Evolutionary conservation across 1,284 basidiomycete genomes (phyloP).

Genomic region (Sporisorium exsertum): DNA sequence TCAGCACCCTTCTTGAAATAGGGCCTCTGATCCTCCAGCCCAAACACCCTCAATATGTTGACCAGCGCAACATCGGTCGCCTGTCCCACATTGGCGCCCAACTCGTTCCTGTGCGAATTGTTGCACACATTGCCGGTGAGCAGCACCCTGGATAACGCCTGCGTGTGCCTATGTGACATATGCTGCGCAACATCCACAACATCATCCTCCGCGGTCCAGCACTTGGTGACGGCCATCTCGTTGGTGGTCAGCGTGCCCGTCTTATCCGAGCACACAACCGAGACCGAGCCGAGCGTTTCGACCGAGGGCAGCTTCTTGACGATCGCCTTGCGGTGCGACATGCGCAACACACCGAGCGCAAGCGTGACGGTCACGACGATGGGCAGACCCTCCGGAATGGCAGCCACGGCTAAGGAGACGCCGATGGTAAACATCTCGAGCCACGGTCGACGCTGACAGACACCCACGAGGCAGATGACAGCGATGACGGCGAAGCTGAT

Average conservation of each 20-base stretch:
- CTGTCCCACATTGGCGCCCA: conserved; percentile 84
- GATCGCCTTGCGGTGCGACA: conserved; percentile 93
- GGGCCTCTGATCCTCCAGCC: conserved; percentile 77
- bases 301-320: conserved; percentile 97
- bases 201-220: conserved; percentile 85
- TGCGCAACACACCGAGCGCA: conserved; percentile 90
- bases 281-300: conserved; percentile 91
- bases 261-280: conserved; percentile 97
- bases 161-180: conserved; percentile 60
- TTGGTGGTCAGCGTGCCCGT: conserved; percentile 96
- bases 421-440: conserved; percentile 99
- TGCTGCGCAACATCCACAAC: conserved; percentile 74
- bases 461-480: conserved; percentile 89
- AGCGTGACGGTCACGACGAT: conserved; percentile 98
- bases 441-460: conserved; percentile 88
- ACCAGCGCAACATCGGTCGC: conserved; percentile 93
- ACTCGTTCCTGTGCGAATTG: conserved; percentile 76
- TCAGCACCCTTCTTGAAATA: conserved; percentile 82
- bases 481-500: conserved; percentile 93
- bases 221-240: conserved; percentile 90
- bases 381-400: conserved; percentile 95
- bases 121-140: conserved; percentile 74
- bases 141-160: conserved; percentile 79
- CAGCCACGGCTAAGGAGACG: conserved; percentile 95
- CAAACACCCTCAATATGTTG: conserved; percentile 81